phyloP scores from a whole-genome alignment of 306 rosid genomes.

The Prunus kanzakura region DNA sequence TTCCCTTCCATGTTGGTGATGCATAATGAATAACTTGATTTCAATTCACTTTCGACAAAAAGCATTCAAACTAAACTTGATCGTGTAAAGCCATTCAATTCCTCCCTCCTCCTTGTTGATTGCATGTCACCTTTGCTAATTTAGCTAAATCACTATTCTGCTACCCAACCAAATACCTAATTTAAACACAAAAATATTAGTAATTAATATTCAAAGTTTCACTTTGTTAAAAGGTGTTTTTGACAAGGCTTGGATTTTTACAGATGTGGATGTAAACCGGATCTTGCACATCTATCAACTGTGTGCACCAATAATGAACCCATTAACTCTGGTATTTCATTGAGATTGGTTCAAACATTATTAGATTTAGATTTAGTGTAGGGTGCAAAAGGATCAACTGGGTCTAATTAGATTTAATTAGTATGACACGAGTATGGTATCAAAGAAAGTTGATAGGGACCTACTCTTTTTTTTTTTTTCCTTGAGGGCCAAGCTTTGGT shows the following conservation, averaged over 20 bases:
- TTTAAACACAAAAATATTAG: not conserved
- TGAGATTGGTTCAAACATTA: not conserved
- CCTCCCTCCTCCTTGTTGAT: not conserved
- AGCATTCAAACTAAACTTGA: not conserved
- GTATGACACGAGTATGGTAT: not conserved
- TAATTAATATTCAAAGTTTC: not conserved
- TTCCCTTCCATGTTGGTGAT: not conserved
- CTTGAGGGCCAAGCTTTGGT: conserved; percentile 18
- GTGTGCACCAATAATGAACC: conserved; percentile 21
- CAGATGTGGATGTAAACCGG: conserved; percentile 20
- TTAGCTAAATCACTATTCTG: conserved; percentile 35
- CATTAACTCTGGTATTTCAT: conserved; percentile 9
- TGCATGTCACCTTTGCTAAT: conserved; percentile 23
- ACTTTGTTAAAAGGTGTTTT: not conserved
- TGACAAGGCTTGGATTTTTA: conserved; percentile 9
- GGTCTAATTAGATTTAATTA: not conserved
- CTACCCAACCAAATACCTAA: conserved; percentile 23
- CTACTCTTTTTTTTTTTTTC: not conserved
- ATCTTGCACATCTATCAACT: conserved; percentile 12
- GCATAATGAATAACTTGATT: not conserved
- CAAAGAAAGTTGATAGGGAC: not conserved
- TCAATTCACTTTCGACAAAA: not conserved
- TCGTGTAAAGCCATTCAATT: not conserved
- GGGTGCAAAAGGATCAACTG: not conserved
- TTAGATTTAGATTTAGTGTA: too few relatives aligned